Evolutionary conservation across 2,329 filamentous ascomycete species (phyloP).

Genomic region (Aspergillus fischeri): DNA sequence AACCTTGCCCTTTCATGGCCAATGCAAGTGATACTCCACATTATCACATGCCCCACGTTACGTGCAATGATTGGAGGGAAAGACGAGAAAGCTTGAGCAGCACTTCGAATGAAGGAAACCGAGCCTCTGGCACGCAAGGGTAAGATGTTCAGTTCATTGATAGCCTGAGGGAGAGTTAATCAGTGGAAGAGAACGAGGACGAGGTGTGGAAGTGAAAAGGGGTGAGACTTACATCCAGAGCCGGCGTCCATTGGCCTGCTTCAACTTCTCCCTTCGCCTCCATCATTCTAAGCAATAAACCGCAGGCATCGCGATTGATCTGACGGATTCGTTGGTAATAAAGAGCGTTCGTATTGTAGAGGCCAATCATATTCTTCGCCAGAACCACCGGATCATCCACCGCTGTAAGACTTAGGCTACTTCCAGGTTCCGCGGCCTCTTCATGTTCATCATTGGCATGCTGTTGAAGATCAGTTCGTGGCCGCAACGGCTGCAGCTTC

Average conservation of each 20-base stretch:
- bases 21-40: slow-evolving; percentile 90
- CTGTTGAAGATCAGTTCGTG: slow-evolving; percentile 47
- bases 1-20: slow-evolving; percentile 71
- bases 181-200: slow-evolving; percentile 1
- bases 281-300: slow-evolving; percentile 57
- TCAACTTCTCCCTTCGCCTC: slow-evolving; percentile 58
- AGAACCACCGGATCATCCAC: slow-evolving; percentile 64
- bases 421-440: slow-evolving; percentile 39
- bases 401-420: slow-evolving; percentile 58
- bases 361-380: slow-evolving; percentile 57
- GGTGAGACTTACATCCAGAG: slow-evolving; percentile 58
- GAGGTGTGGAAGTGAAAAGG: neutral
- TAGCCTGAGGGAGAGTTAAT: slow-evolving; percentile 52
- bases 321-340: slow-evolving; percentile 58
- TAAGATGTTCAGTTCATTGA: slow-evolving; percentile 70
- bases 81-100: slow-evolving; percentile 74
- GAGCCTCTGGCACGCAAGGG: slow-evolving; percentile 72
- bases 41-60: slow-evolving; percentile 84
- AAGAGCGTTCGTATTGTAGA: slow-evolving; percentile 60
- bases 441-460: slow-evolving; percentile 37
- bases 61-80: slow-evolving; percentile 77
- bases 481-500: slow-evolving; percentile 74
- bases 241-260: slow-evolving; percentile 55
- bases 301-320: slow-evolving; percentile 56
- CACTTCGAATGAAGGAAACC: slow-evolving; percentile 71